Evolutionary conservation across 768 basidiomycete species (phyloP), one percentile per base, ranked within the genome.

Genomic region (Coprinopsis strossmayeri): DNA sequence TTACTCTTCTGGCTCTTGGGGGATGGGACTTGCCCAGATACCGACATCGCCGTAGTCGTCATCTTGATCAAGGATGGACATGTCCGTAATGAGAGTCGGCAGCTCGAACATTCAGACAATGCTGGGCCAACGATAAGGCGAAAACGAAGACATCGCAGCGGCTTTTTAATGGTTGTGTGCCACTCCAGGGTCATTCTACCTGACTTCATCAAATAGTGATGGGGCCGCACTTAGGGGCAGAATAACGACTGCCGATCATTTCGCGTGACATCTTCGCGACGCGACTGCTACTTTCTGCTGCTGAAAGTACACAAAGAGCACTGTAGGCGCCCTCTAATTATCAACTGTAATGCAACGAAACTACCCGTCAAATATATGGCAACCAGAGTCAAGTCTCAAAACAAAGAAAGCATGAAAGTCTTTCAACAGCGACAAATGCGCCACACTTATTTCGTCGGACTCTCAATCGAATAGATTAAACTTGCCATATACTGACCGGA

Each of bases 121-220:
- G 21, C 21, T 21, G 11, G 40, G 40, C 11, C 21, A 11, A 18
- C 24, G 23, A 42, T 9, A 25, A 23, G 21, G 7, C 40, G 10
- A 18, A 42, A 23, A 23, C 9, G 17, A 9, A 21, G 25, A 42
- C 40, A 42, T 42, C 9, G 17, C 17, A 18, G 40, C 17, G 4
- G 40, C 15, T 32, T 42, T 25, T 24, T 24, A 42, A 42, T 23
- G 21, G 40, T 42, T 42, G 40, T 42, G 40, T 42, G 21, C 40
- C 17, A 21, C 20, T 42, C 21, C 17, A 42, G 40, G 37, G 7
- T 9, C 18, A 38, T 9, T 9, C 17, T 38, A 9, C 11, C 10
- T 12, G 40, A 23, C 21, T 5, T 24, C 5, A 38, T 21, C 9
- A 11, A 42, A 24, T 17, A 25, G 25, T 42, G 40, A 25, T 25